phyloP scores from a whole-genome alignment of 208 protist genomes.

The Crithidia sp. region DNA sequence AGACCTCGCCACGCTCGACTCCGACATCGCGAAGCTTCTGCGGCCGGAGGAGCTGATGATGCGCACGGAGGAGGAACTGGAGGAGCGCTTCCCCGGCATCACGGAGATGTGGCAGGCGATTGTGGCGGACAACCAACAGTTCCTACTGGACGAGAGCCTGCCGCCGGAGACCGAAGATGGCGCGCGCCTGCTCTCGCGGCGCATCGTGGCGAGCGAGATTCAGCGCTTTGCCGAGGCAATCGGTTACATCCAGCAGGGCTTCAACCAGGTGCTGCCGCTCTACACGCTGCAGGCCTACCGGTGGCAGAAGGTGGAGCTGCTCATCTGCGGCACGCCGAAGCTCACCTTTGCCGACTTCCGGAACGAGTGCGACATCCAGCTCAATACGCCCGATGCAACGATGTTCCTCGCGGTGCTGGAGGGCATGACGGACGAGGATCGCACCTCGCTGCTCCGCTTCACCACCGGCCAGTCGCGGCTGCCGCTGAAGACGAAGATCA shows the following conservation, averaged over 20 bases:
- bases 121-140: conserved; percentile 49
- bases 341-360: conserved; percentile 81
- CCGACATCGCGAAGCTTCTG: conserved; percentile 59
- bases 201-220: conserved; percentile 69
- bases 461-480: conserved; percentile 88
- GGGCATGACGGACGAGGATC: conserved; percentile 86
- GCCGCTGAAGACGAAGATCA: conserved; percentile 84
- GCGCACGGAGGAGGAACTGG: conserved; percentile 74
- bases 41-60: conserved; percentile 70
- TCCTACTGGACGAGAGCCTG: conserved; percentile 42
- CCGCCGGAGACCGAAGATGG: conserved; percentile 53
- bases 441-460: conserved; percentile 86
- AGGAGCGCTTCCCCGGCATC: conserved; percentile 85
- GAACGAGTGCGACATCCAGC: conserved; percentile 75
- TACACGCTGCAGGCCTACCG: conserved; percentile 87
- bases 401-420: conserved; percentile 83
- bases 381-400: conserved; percentile 47
- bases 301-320: conserved; percentile 84
- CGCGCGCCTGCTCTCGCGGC: conserved; percentile 62
- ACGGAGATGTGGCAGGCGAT: conserved; percentile 48
- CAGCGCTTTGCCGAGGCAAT: conserved; percentile 71
- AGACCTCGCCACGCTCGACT: conserved; percentile 71
- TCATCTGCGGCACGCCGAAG: conserved; percentile 81
- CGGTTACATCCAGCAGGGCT: conserved; percentile 77
- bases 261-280: conserved; percentile 80